Evolutionary conservation across 495 filamentous ascomycete species (phyloP).

Genomic region (Aspergillus campestris): DNA sequence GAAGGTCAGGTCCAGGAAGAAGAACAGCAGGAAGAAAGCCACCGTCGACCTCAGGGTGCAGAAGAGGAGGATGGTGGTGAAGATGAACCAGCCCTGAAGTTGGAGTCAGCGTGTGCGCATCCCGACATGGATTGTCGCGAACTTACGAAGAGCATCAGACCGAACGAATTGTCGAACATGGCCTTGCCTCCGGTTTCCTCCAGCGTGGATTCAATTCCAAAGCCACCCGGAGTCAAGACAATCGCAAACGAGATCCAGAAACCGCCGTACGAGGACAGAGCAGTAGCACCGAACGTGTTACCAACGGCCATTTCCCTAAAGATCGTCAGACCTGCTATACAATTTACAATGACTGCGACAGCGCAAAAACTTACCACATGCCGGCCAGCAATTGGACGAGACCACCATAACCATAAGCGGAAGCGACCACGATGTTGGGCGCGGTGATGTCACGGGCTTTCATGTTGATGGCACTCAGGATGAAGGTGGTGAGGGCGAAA

Average conservation of each 20-base stretch:
- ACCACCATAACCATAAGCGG: conserved; percentile 77
- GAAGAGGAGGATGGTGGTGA: conserved; percentile 80
- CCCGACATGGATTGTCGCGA: not conserved
- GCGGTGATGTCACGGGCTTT: conserved; percentile 46
- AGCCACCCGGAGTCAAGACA: conserved; percentile 74
- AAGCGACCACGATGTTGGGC: conserved; percentile 62
- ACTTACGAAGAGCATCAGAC: conserved; percentile 73
- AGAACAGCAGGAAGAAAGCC: conserved; percentile 94
- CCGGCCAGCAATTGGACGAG: conserved; percentile 87
- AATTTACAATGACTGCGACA: not conserved
- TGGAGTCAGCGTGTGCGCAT: conserved; percentile 6
- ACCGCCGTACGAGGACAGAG: conserved; percentile 91
- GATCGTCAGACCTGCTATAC: not conserved
- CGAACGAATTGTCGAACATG: conserved; percentile 60
- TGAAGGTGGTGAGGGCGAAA: conserved; percentile 95
- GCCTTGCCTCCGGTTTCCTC: conserved; percentile 6
- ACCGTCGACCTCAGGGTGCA: conserved; percentile 90
- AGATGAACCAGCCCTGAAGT: conserved; percentile 88
- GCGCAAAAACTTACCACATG: conserved; percentile 75
- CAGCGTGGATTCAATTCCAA: conserved; percentile 41
- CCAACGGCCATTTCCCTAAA: conserved; percentile 94
- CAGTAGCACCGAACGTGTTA: conserved; percentile 97
- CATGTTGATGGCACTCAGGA: conserved; percentile 81
- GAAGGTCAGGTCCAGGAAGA: conserved; percentile 88
- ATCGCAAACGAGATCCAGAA: conserved; percentile 95